Conservation (phyloP, 2,329 filamentous ascomycete genomes). For the Colletotrichum gigasporum region DNA sequence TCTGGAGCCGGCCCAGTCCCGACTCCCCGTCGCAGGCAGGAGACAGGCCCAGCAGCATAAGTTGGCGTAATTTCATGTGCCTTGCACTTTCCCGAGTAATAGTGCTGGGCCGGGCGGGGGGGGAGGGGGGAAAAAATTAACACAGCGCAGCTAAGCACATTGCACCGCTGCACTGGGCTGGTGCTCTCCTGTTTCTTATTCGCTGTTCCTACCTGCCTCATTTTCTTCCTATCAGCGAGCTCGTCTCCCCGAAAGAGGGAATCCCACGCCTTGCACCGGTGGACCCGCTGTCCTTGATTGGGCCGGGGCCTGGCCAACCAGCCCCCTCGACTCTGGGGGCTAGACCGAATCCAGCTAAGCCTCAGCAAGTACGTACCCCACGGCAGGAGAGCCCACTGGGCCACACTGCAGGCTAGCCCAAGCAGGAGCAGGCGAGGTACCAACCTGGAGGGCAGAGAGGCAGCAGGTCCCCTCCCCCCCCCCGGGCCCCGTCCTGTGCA, state of each 20-base stretch:
- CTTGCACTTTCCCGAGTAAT: background rate
- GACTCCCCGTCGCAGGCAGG: no score
- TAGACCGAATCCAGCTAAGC: background rate
- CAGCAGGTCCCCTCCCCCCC: background rate
- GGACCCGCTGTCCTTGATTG: background rate
- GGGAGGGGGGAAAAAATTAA: no score
- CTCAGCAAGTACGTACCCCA: background rate
- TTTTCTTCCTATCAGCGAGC: slow-evolving; percentile 27
- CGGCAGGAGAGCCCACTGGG: background rate
- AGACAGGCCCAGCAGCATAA: no score
- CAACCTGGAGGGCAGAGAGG: background rate
- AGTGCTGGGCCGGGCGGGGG: no score
- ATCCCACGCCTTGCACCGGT: slow-evolving; percentile 21
- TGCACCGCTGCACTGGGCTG: background rate
- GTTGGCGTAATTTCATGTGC: slow-evolving; percentile 2
- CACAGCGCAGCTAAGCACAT: background rate
- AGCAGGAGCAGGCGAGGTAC: background rate
- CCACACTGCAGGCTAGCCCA: no score
- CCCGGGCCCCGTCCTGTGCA: background rate
- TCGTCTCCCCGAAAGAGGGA: slow-evolving; percentile 25
- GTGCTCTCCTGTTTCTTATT: background rate
- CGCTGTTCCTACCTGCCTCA: background rate
- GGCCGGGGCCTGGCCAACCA: slow-evolving; percentile 17
- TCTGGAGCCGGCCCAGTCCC: slow-evolving; percentile 4
- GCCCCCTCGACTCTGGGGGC: background rate